A percentile compares a stretch with the other conserved stretches of the same genome.
Conservation (phyloP, 2,329 filamentous ascomycete genomes). For the Hysterium pulicare region DNA sequence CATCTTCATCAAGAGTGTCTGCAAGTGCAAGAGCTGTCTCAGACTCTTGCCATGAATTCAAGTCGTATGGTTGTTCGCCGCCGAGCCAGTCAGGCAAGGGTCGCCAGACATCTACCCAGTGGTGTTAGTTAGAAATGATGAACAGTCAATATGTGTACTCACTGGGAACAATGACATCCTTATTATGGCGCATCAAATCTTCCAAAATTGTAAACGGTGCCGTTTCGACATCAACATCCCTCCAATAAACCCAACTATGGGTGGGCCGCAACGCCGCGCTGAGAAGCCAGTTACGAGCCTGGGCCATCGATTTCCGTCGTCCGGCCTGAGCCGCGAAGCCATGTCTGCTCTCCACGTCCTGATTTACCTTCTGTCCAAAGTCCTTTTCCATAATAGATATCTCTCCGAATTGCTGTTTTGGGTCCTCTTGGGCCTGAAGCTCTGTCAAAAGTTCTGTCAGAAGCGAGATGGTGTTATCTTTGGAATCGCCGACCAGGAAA, state of each 20-base stretch:
- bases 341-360: constrained; percentile 95
- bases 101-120: constrained; percentile 73
- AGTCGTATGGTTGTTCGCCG: constrained; percentile 94
- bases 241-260: constrained; percentile 99
- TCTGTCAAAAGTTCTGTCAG: constrained; percentile 72
- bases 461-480: constrained; percentile 79
- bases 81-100: constrained; percentile 98
- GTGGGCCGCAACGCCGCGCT: constrained; percentile 90
- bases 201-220: constrained; percentile 95
- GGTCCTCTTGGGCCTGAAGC: constrained; percentile 76
- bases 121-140: constrained; percentile 15
- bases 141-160: constrained; percentile 44
- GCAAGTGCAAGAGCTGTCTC: constrained; percentile 92
- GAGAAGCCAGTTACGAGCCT: constrained; percentile 93
- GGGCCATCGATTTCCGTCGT: constrained; percentile 93
- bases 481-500: constrained; percentile 95
- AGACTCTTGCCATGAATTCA: constrained; percentile 99
- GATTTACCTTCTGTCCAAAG: constrained; percentile 95
- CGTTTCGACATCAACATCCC: constrained; percentile 97
- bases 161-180: constrained; percentile 98
- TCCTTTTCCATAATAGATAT: constrained; percentile 98
- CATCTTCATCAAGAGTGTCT: constrained; percentile 93
- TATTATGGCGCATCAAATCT: constrained; percentile 97
- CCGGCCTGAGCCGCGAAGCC: constrained; percentile 95
- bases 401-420: constrained; percentile 83